Evolutionary conservation across 2,329 filamentous ascomycete species (phyloP).

Genomic region (Zymoseptoria tritici): DNA sequence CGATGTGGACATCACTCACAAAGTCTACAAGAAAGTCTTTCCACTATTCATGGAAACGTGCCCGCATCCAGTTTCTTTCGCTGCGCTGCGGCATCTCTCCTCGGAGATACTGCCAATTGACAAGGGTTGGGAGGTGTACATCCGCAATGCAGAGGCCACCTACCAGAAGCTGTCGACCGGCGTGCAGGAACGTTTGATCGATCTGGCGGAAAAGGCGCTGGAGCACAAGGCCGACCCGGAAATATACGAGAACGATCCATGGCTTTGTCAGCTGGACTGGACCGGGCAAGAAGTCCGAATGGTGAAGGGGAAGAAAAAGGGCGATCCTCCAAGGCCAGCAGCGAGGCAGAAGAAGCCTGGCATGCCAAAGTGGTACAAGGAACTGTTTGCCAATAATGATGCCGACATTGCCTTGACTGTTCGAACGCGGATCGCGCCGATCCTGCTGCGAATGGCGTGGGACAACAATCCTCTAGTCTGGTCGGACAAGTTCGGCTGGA

Average conservation of each 20-base stretch:
- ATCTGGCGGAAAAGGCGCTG: constrained; percentile 69
- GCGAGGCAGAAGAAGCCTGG: constrained; percentile 87
- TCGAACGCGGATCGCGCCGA: constrained; percentile 75
- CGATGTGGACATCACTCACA: constrained; percentile 87
- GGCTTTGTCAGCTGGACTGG: constrained; percentile 93
- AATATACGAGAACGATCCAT: constrained; percentile 72
- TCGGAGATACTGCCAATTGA: constrained; percentile 88
- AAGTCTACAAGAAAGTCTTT: constrained; percentile 89
- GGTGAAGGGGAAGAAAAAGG: constrained; percentile 85
- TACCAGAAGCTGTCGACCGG: constrained; percentile 69
- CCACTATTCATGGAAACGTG: constrained; percentile 83
- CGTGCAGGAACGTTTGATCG: constrained; percentile 68
- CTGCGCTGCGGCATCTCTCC: constrained; percentile 84
- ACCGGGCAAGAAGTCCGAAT: constrained; percentile 84
- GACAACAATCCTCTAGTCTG: constrained; percentile 83
- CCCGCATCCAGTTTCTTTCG: constrained; percentile 95
- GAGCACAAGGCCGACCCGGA: constrained; percentile 62
- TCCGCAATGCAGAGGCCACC: constrained; percentile 74
- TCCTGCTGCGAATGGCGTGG: constrained; percentile 80
- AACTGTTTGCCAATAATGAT: constrained; percentile 65
- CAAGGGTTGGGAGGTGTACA: constrained; percentile 77
- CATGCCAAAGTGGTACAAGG: constrained; percentile 94
- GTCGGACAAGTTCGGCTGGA: constrained; percentile 92
- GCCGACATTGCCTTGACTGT: constrained; percentile 71
- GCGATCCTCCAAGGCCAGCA: constrained; percentile 66